Evolutionary conservation across 495 filamentous ascomycete genomes (phyloP).

Genomic region (Immersiella caudata): DNA sequence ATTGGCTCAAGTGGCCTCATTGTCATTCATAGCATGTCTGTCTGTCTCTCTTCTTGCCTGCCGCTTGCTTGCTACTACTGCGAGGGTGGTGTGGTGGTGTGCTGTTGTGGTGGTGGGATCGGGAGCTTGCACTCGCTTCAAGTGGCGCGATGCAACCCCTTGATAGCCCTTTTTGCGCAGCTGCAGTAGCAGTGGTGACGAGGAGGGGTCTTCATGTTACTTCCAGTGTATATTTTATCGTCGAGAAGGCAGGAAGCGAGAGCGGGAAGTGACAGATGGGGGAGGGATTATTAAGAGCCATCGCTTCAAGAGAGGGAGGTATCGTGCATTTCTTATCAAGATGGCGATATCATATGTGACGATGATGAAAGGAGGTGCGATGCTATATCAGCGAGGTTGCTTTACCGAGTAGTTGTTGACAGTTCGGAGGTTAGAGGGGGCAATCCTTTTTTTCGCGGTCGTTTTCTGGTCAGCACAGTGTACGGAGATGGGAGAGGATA

Average conservation of each 20-base stretch:
- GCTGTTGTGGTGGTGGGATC: neutral
- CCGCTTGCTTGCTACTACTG: neutral
- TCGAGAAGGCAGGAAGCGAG: neutral
- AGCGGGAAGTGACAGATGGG: neutral
- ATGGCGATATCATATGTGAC: slow-evolving; percentile 4
- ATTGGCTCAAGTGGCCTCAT: neutral
- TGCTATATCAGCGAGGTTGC: neutral
- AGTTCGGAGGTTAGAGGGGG: neutral
- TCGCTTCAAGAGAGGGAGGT: neutral
- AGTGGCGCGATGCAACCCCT: slow-evolving; percentile 15
- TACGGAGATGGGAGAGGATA: neutral
- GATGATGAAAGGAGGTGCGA: neutral
- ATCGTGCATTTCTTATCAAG: neutral
- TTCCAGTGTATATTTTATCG: neutral
- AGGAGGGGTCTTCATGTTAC: too few relatives aligned
- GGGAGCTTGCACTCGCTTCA: neutral
- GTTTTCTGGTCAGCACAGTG: neutral
- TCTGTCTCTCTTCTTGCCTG: neutral
- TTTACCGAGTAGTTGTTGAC: neutral
- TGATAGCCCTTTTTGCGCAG: slow-evolving; percentile 7
- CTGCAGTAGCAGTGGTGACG: neutral
- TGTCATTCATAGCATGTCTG: neutral
- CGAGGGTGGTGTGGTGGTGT: neutral
- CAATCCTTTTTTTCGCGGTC: neutral
- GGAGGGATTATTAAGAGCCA: slow-evolving; percentile 16